Conservation (phyloP, 1,284 basidiomycete genomes). For the Puccinia novopanici region DNA sequence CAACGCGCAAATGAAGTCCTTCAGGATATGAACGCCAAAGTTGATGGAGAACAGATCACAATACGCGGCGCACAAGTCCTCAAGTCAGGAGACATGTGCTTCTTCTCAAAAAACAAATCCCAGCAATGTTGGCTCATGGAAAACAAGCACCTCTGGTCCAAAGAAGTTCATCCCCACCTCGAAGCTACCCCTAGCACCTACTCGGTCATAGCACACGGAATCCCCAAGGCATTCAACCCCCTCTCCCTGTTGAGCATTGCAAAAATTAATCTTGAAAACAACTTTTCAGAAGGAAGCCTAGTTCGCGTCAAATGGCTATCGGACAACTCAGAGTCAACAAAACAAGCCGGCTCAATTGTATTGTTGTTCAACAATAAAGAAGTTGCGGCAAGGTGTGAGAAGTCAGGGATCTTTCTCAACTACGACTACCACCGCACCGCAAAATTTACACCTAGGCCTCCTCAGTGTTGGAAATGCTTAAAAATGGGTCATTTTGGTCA, state of each 20-base stretch:
- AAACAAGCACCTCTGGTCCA: too few relatives aligned
- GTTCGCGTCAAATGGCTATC: too few relatives aligned
- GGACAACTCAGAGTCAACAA: too few relatives aligned
- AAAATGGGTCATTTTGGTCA: too few relatives aligned
- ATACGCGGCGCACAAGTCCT: background rate
- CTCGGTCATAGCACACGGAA: background rate
- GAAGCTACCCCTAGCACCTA: slow-evolving; percentile 2
- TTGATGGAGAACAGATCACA: background rate
- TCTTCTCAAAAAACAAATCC: background rate
- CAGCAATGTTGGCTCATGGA: too few relatives aligned
- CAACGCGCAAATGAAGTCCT: background rate
- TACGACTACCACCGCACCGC: background rate
- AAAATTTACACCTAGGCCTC: background rate
- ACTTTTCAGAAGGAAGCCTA: background rate
- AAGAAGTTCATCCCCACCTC: too few relatives aligned
- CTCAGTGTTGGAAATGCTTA: too few relatives aligned
- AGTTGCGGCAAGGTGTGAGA: background rate
- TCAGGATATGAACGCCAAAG: background rate
- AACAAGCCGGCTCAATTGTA: background rate
- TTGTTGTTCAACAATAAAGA: background rate
- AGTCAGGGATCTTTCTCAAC: background rate
- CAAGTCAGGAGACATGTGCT: background rate
- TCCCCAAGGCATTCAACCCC: background rate
- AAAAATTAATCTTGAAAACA: too few relatives aligned
- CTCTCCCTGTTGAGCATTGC: background rate